Evolutionary conservation across 352 stramenopile species (phyloP).

Genomic region (Globisporangium cystogenes): DNA sequence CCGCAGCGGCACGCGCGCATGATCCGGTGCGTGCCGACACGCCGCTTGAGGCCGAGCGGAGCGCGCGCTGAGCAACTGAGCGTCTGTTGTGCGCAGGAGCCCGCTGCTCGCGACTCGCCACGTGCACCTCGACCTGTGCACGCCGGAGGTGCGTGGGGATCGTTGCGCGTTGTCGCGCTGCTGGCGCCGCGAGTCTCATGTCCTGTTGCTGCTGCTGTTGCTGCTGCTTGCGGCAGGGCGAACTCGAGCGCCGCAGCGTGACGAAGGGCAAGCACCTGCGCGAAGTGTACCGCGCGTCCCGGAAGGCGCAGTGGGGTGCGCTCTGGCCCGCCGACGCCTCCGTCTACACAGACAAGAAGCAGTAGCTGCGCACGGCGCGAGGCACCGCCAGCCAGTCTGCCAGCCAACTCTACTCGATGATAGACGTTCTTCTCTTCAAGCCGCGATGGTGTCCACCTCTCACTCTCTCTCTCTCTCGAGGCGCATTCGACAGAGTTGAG

Average conservation of each 20-base stretch:
- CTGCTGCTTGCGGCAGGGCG: constrained; percentile 33
- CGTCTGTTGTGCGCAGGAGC: constrained; percentile 16
- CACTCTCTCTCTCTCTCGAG: too few relatives aligned
- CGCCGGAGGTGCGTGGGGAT: constrained; percentile 40
- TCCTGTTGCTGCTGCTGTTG: constrained; percentile 5
- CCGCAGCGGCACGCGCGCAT: constrained; percentile 41
- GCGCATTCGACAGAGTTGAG: too few relatives aligned
- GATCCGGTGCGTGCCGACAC: constrained; percentile 28
- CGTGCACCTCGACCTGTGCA: constrained; percentile 81
- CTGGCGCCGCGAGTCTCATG: neutral
- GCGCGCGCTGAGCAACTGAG: neutral
- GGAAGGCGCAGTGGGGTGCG: constrained; percentile 80
- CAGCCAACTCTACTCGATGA: too few relatives aligned
- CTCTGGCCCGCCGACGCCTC: constrained; percentile 64
- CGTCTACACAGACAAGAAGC: constrained; percentile 47
- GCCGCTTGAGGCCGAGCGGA: too few relatives aligned
- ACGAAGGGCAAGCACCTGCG: constrained; percentile 70
- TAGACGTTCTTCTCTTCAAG: too few relatives aligned
- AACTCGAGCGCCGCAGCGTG: constrained; percentile 70
- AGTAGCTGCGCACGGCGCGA: neutral
- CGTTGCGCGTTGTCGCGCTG: neutral
- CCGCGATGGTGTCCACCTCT: too few relatives aligned
- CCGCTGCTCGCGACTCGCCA: constrained; percentile 72
- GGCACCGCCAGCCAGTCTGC: too few relatives aligned
- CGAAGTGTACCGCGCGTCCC: constrained; percentile 75